Base-by-base conservation (phyloP, 176 grass and related monocot genomes). In the Ananas comosus region DNA sequence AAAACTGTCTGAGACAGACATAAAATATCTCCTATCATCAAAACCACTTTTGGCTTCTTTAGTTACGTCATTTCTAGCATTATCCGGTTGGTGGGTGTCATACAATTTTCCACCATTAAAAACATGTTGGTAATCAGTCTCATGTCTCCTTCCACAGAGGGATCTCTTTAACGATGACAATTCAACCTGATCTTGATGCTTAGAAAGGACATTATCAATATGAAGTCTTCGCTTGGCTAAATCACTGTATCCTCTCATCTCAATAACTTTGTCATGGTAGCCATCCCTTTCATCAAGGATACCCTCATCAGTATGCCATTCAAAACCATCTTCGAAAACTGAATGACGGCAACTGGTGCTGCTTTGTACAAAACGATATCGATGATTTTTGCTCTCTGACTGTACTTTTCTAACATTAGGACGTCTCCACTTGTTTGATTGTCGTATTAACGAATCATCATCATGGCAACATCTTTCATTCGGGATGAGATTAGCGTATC, bases 21-120 rank as follows among this genome's bases (percentile, higher is more conserved):
- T 85, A 80, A 14, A 78, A 77, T 85, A 42, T 81, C 64, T 67
- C 71, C 50, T 71, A 77, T 74, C 80, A 72, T 66, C 12, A 70
- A 27, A 70, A 83, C 42, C 48, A 85, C 47, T 53, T 9, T 64
- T 76, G 53, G 51, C 63, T 81, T 75, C 74, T 67, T 74, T 64
- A 79, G 63, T 18, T 61, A 75, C 63, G 71, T 78, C 74, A 66
- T 83, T 75, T 27, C 63, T 51, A 71, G 28, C 65, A 73, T 71
- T 68, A 14, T 67, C 48, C 58, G 51, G 25, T 64, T 57, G 51
- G 6, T 61, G 51, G 6, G 49, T 18, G 85, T 63, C 67, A 72
- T 76, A 77, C 28, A 72, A 76, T 42, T 72, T 80, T 72, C 57
- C 83, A 59, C 75, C 77, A 74, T 71, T 73, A 51, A 74, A 47